Evolutionary conservation across 306 rosid species (phyloP).

Genomic region (Lotus japonicus): DNA sequence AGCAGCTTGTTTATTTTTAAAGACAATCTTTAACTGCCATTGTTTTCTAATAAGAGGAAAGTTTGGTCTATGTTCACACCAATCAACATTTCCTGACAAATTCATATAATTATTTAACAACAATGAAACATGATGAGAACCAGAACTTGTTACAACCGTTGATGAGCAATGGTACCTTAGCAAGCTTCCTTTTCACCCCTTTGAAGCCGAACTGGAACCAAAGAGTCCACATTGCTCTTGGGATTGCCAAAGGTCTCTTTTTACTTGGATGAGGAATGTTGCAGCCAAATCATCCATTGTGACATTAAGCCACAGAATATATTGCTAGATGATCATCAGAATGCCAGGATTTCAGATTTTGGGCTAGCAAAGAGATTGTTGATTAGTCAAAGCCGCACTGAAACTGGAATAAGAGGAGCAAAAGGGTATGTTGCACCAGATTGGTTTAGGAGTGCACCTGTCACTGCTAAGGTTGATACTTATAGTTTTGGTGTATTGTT

Average conservation of each 20-base stretch:
- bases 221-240: neutral
- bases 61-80: too few species aligned
- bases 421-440: slow-evolving; percentile 28
- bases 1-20: too few species aligned
- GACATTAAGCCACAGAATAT: slow-evolving; percentile 26
- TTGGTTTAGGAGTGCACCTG: slow-evolving; percentile 21
- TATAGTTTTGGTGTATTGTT: slow-evolving; percentile 23
- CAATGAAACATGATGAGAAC: too few species aligned
- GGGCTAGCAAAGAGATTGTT: slow-evolving; percentile 17
- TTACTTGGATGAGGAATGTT: slow-evolving; percentile 24
- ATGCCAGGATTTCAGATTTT: slow-evolving; percentile 22
- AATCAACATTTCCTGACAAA: too few species aligned
- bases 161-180: slow-evolving; percentile 17
- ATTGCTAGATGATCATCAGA: slow-evolving; percentile 20
- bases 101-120: too few species aligned
- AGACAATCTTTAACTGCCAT: too few species aligned
- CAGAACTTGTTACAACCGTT: too few species aligned
- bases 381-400: slow-evolving; percentile 9
- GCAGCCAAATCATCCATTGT: slow-evolving; percentile 23
- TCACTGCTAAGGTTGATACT: slow-evolving; percentile 11
- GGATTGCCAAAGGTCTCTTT: slow-evolving; percentile 25
- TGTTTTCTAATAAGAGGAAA: too few species aligned
- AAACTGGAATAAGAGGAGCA: slow-evolving; percentile 23
- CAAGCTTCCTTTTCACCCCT: neutral
- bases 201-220: slow-evolving; percentile 17